Evolutionary conservation across 2,329 filamentous ascomycete species (phyloP).

Genomic region (Xylariales sp.): DNA sequence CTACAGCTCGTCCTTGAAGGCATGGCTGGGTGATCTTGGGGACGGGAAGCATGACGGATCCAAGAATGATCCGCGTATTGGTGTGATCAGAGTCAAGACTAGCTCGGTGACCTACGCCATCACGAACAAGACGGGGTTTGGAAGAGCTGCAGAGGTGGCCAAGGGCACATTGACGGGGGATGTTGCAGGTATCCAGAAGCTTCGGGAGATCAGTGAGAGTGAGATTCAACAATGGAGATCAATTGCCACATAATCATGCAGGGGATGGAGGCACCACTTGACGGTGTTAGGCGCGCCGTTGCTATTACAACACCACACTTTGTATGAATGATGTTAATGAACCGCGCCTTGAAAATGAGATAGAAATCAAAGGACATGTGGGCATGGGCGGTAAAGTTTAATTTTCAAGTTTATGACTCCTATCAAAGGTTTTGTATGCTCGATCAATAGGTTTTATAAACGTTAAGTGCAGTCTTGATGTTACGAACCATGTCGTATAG

Average conservation of each 20-base stretch:
- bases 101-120: constrained; percentile 69
- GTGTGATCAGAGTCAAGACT: constrained; percentile 73
- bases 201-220: constrained; percentile 65
- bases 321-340: too few species aligned
- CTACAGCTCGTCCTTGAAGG: constrained; percentile 70
- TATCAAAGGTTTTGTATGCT: too few species aligned
- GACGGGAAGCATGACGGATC: constrained; percentile 81
- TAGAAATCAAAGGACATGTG: too few species aligned
- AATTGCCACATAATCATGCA: constrained; percentile 12
- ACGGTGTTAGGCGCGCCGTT: too few species aligned
- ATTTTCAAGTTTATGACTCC: too few species aligned
- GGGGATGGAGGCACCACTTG: not conserved
- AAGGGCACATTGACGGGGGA: constrained; percentile 71
- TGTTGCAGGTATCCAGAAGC: constrained; percentile 65
- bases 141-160: constrained; percentile 64
- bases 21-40: constrained; percentile 83
- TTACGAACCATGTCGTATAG: too few species aligned
- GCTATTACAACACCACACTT: too few species aligned
- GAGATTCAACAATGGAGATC: constrained; percentile 61
- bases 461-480: too few species aligned
- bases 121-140: constrained; percentile 56
- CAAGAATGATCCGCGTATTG: constrained; percentile 75
- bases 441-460: too few species aligned
- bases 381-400: too few species aligned
- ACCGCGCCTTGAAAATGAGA: too few species aligned